Base-by-base conservation (phyloP, 2,329 filamentous ascomycete species). In the Parastagonospora nodorum region DNA sequence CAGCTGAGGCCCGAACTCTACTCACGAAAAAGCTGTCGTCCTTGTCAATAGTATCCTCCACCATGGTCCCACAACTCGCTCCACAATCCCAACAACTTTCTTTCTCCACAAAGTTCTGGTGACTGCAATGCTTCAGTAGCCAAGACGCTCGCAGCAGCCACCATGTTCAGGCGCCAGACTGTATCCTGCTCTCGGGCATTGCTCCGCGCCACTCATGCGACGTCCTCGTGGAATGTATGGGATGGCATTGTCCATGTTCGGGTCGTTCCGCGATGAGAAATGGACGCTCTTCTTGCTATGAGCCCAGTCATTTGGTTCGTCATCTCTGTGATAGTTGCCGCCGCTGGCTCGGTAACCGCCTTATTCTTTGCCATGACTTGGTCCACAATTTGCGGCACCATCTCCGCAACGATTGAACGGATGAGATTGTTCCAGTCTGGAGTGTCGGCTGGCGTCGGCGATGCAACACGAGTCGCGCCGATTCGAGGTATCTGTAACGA, bases 1-100 rank as follows among this genome's bases (percentile, higher is more conserved):
- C 8, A 8, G 2, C 15, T 4, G 10, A 27, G 10, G 19, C 4
- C 4, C 27, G 9, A 8, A 8, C 9, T 14, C 16, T 2, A 64
- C 60, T 60, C 55, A 62, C 61, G 44, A 72, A 72, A 40, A 72
- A 72, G 32, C 61, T 68, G 42, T 69, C 66, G 8, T 71, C 69
- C 19, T 61, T 58, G 27, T 63, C 68, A 52, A 72, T 71, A 0
- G 62, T 61, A 35, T 65, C 67, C 40, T 71, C 67, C 11, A 68
- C 67, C 64, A 68, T 68, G 41, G 41, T 71, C 66, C 35, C 71
- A 50, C 7, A 72, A 38, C 31, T 70, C 64, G 44, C 63, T 66
- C 68, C 68, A 72, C 7, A 72, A 32, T 2, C 48, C 55, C 37
- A 70, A 52, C 38, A 72, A 48, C 37, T 71, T 72, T n/a, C n/a